Percentiles rank a stretch among this genome's conserved stretches.
phyloP scores from a whole-genome alignment of 768 basidiomycete species.

The Macrolepiota fuliginosa region DNA sequence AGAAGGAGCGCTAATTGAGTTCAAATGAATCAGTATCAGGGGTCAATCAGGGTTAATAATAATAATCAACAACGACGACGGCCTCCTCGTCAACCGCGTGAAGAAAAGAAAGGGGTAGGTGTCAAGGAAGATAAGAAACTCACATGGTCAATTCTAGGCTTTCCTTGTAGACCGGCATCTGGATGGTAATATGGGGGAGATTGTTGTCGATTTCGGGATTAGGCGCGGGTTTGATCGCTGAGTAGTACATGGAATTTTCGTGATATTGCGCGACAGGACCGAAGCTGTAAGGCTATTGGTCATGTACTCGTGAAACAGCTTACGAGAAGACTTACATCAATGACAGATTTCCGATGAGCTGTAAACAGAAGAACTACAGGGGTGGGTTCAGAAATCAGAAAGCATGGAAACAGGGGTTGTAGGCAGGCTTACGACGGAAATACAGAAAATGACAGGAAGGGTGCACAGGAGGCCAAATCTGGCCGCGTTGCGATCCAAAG shows the following conservation, averaged over 20 bases:
- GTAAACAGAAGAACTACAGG: conserved; percentile 70
- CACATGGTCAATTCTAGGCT: conserved; percentile 72
- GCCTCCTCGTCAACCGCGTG: background rate
- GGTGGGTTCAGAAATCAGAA: background rate
- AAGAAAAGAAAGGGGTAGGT: background rate
- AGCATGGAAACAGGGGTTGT: conserved; percentile 4
- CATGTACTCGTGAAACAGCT: background rate
- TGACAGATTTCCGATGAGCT: conserved; percentile 64
- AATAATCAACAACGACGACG: background rate
- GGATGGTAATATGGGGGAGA: conserved; percentile 76
- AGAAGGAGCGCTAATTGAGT: conserved; percentile 53
- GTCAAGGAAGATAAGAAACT: conserved; percentile 19
- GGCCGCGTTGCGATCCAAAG: conserved; percentile 57
- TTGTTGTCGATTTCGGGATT: conserved; percentile 67
- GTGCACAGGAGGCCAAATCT: conserved; percentile 69
- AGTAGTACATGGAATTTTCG: conserved; percentile 82
- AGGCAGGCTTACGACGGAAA: conserved; percentile 58
- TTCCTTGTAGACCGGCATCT: conserved; percentile 89
- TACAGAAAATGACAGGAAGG: conserved; percentile 70
- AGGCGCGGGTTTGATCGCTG: conserved; percentile 61
- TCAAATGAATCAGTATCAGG: background rate
- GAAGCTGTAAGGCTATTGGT: conserved; percentile 28
- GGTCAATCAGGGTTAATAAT: background rate
- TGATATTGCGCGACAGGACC: conserved; percentile 87
- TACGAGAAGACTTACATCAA: conserved; percentile 38